Evolutionary conservation across 768 basidiomycete genomes (phyloP), one percentile per base, ranked within the genome.

Genomic region (Leucocoprinus birnbaumii): DNA sequence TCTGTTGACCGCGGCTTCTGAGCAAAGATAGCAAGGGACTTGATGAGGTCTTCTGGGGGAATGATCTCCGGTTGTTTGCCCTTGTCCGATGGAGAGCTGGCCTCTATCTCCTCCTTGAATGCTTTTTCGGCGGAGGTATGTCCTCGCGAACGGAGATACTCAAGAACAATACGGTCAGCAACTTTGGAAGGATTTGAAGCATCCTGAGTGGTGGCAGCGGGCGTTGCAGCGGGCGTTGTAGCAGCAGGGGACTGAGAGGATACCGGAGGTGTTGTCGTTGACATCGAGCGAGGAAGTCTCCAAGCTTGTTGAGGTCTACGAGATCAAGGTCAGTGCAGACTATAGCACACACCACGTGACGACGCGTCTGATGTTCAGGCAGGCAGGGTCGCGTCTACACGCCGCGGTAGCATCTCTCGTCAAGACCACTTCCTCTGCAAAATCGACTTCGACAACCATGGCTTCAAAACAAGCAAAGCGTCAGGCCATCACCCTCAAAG

Each of bases 401-500:
- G 47, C 31, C 18, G 16, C 31, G 11, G 11, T 11, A 31, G 31
- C 31, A 31, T 11, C 11, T 11, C 31, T 31, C 31, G 31, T 31
- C 31, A 31, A 31, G 31, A 31, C 31, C 11, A 31, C 31, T 5
- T 11, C 21, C 18, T 13, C 16, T 16, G 25, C 31, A 48, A 4
- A 13, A 8, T 22, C 24, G n/a, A 47, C 4, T 11, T 21, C n/a
- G 48, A 48, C 47, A 38, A n/a, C 21, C 11, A 77, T 74, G 75
- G 69, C 74, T 26, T 68, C 74, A 27, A 81, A 74, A 62, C 80
- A 81, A 70, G 75, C 77, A 35, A 78, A 74, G 35, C 83, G 84
- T 41, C 87, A 90, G 58, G 85, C 88, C 3, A 96, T 98, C 61
- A 95, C 92, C 0, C 87, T 99, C 70, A 97, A 98, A 65, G 97